Evolutionary conservation across 768 basidiomycete species (phyloP), one percentile per base, ranked within the genome.

Genomic region (Ramaria sp.): DNA sequence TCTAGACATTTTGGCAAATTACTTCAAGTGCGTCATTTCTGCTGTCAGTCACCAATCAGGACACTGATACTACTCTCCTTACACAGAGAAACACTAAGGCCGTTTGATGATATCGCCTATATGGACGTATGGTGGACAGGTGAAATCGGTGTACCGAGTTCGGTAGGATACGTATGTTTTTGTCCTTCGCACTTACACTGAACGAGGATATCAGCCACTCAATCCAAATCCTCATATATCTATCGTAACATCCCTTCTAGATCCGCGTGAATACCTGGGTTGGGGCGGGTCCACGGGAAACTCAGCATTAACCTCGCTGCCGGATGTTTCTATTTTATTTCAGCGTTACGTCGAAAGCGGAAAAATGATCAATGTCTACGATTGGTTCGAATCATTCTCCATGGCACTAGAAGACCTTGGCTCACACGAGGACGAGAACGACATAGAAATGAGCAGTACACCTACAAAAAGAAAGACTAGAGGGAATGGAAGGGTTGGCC

Each of bases 381-480:
- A 93, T 67, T 91, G 89, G 91, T 91, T 82, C 63, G 83, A 88
- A 62, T 78, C 84, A 22, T 93, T 92, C 67, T 75, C 78, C 33
- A 67, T 74, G 20, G 84, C 79, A 33, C 68, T 91, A 53, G 87
- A 88, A 65, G 71, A 63, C 10, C 53, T 64, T 52, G 56, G 59
- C 22, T 7, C 61, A 52, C 65, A 70, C 59, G 22, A 17, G 37
- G 70, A 72, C 37, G 71, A 69, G 43, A 69, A 70, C 0, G 68
- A 66, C 10, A 64, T 51, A 1, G 59, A 60, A 3, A 57, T 58
- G 22, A 57, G 56, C 17, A 63, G 30, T 9, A 59, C 57, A 24
- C 38, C 34, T 7, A 42, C 46, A n/a, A 57, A 57, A 57, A 17
- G 12, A 59, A 61, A 30, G 67, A 63, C 47, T 60, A 69, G 33